Evolutionary conservation across 1,139 yeast genomes (phyloP).

Genomic region (Lodderomyces margitis): DNA sequence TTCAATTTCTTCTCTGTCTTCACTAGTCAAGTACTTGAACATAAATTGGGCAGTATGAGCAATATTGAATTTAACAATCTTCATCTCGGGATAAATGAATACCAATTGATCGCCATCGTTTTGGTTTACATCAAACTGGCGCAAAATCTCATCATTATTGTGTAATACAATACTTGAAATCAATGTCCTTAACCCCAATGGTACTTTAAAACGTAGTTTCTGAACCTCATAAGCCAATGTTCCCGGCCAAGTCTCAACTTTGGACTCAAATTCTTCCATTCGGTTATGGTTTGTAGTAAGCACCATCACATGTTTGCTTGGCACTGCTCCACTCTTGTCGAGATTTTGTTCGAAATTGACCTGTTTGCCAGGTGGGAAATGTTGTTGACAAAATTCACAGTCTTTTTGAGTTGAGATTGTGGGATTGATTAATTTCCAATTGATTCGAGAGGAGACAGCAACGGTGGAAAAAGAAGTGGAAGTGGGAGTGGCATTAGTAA

Average conservation of each 20-base stretch:
- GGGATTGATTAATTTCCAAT: slow-evolving; percentile 1
- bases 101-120: slow-evolving; percentile 24
- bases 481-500: no score
- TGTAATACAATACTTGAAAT: slow-evolving; percentile 37
- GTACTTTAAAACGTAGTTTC: slow-evolving; percentile 23
- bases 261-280: slow-evolving; percentile 53
- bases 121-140: slow-evolving; percentile 13
- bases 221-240: slow-evolving; percentile 20
- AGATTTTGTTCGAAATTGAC: slow-evolving; percentile 41
- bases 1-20: slow-evolving; percentile 7
- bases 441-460: not conserved
- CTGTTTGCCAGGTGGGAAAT: slow-evolving; percentile 40
- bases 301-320: slow-evolving; percentile 57
- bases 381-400: slow-evolving; percentile 57
- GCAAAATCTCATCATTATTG: slow-evolving; percentile 16
- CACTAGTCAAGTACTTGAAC: slow-evolving; percentile 29
- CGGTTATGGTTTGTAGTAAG: slow-evolving; percentile 36
- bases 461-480: no score
- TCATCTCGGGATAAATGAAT: slow-evolving; percentile 57
- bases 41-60: slow-evolving; percentile 39
- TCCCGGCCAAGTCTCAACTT: slow-evolving; percentile 48
- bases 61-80: slow-evolving; percentile 34
- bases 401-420: not conserved
- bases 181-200: not conserved
- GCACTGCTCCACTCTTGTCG: slow-evolving; percentile 43